Evolutionary conservation across 2,329 filamentous ascomycete species (phyloP).

Genomic region (Monosporascus sp.): DNA sequence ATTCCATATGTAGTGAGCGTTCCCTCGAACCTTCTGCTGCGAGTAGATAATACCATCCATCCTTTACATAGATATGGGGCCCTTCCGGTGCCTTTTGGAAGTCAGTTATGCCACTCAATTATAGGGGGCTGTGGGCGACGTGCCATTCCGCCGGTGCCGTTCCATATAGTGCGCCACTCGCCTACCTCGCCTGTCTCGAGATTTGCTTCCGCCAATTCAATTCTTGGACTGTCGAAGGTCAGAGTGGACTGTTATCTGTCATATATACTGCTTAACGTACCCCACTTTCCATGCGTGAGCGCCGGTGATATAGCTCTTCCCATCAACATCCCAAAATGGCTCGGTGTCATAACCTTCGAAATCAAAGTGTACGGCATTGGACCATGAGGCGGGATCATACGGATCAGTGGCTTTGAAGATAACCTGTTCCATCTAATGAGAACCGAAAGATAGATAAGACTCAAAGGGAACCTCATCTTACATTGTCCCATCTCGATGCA

Average conservation of each 20-base stretch:
- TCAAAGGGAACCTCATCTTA: background rate
- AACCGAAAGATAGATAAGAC: background rate
- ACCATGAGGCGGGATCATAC: conserved; percentile 40
- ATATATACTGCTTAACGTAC: conserved; percentile 11
- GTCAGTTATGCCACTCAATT: background rate
- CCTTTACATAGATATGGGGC: conserved; percentile 48
- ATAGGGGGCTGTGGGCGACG: background rate
- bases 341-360: conserved; percentile 50
- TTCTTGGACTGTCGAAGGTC: conserved; percentile 27
- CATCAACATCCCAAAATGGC: conserved; percentile 53
- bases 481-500: conserved; percentile 30
- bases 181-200: conserved; percentile 35
- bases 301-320: conserved; percentile 45
- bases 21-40: conserved; percentile 40
- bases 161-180: conserved; percentile 39
- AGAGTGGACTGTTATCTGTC: conserved; percentile 2
- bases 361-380: conserved; percentile 42
- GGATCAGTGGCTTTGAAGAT: conserved; percentile 41
- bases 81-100: conserved; percentile 39
- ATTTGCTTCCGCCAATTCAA: conserved; percentile 34
- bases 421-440: conserved; percentile 20
- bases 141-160: conserved; percentile 38
- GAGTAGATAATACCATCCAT: conserved; percentile 48
- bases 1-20: background rate
- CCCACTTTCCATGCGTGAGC: conserved; percentile 32